phyloP scores from a whole-genome alignment of 208 protist species.

The Wallacemonas sp. region DNA sequence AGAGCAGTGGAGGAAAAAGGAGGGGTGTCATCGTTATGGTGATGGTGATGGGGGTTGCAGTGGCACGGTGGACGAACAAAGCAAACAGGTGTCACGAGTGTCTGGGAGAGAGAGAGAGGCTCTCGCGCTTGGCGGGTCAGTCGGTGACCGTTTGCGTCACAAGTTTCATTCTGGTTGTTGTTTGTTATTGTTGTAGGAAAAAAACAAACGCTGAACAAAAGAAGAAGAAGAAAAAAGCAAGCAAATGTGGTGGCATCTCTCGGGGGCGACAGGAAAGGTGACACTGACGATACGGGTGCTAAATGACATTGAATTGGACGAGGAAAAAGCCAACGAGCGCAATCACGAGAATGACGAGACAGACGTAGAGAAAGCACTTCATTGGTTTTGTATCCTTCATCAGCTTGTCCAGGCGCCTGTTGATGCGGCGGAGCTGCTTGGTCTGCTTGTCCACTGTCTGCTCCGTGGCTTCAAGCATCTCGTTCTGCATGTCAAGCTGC shows the following conservation, averaged over 20 bases:
- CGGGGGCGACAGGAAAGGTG: not conserved
- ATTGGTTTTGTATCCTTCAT: conserved; percentile 63
- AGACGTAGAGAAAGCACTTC: conserved; percentile 69
- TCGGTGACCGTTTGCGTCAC: too few species aligned
- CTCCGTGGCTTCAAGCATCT: conserved; percentile 67
- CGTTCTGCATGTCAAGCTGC: conserved; percentile 71
- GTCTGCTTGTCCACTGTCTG: conserved; percentile 54
- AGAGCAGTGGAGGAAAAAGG: not conserved
- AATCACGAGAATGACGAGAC: conserved; percentile 56
- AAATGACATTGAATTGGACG: conserved; percentile 73
- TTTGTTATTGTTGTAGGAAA: too few species aligned
- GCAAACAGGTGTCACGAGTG: too few species aligned
- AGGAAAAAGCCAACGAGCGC: conserved; percentile 68
- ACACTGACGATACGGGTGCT: not conserved
- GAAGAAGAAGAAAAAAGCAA: too few species aligned
- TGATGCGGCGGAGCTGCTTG: conserved; percentile 48
- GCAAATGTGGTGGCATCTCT: too few species aligned
- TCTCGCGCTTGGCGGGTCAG: too few species aligned
- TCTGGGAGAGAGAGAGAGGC: too few species aligned
- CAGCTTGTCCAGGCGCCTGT: conserved; percentile 51
- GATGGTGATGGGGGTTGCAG: too few species aligned
- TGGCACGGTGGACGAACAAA: too few species aligned
- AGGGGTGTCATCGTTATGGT: not conserved
- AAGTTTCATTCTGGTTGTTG: too few species aligned
- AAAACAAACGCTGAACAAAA: too few species aligned